Evolutionary conservation across 2,329 filamentous ascomycete genomes (phyloP).

Genomic region (Arthrobotrys conoides): DNA sequence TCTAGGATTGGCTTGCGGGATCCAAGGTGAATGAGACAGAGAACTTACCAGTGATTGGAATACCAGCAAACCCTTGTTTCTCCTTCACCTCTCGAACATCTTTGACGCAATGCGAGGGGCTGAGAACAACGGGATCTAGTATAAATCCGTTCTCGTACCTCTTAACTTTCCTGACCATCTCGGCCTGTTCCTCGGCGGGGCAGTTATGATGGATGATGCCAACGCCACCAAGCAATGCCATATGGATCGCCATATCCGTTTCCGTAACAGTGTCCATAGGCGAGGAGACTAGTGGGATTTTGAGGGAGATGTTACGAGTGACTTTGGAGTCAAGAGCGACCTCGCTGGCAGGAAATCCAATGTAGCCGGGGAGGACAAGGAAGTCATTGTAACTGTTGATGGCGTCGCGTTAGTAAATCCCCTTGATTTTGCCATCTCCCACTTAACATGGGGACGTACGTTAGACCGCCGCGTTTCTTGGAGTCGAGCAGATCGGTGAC

Average conservation of each 20-base stretch:
- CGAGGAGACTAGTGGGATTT: conserved; percentile 96
- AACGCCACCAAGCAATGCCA: conserved; percentile 87
- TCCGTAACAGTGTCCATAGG: conserved; percentile 99
- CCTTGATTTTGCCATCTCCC: neutral
- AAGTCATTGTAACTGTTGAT: conserved; percentile 80
- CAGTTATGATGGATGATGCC: conserved; percentile 99
- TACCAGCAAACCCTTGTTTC: conserved; percentile 98
- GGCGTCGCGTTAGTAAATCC: neutral
- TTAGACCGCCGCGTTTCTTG: conserved; percentile 90
- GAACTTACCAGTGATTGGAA: conserved; percentile 94
- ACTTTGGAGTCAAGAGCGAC: conserved; percentile 90
- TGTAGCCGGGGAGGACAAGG: conserved; percentile 94
- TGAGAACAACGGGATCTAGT: conserved; percentile 92
- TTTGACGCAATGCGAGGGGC: conserved; percentile 85
- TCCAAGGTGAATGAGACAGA: conserved; percentile 59
- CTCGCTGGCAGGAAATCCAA: conserved; percentile 93
- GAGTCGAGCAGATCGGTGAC: conserved; percentile 90
- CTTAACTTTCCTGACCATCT: conserved; percentile 99
- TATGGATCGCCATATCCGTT: conserved; percentile 99
- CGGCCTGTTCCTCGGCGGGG: conserved; percentile 94
- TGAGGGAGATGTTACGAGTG: conserved; percentile 94
- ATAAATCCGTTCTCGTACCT: conserved; percentile 99
- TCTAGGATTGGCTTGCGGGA: conserved; percentile 1
- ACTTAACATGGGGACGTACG: conserved; percentile 72
- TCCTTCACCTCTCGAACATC: conserved; percentile 94